Evolutionary conservation across 106 monocot genomes (phyloP), one percentile per base, ranked within the genome.

Genomic region (Narthecium ossifragum): DNA sequence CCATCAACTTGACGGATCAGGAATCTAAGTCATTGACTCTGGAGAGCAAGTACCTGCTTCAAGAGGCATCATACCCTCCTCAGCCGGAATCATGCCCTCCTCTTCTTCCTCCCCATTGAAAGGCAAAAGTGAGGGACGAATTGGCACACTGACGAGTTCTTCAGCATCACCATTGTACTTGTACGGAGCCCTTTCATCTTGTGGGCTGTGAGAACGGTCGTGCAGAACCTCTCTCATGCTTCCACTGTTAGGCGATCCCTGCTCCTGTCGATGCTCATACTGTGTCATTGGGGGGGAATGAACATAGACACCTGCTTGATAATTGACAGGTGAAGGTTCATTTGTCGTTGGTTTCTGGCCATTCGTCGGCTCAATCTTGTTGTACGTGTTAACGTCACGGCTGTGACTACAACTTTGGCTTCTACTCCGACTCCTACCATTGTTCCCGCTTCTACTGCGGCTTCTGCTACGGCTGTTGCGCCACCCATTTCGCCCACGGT

Each of bases 31-130:
- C n/a, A n/a, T n/a, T n/a, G n/a, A n/a, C n/a, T n/a, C n/a, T n/a
- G n/a, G n/a, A n/a, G n/a, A n/a, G n/a, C n/a, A n/a, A n/a, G 20
- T 47, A 27, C 53, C 68, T 22, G 58, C 67, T 5, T 38, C 66
- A 6, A 46, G 46, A 13, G 55, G 55, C 37, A 39, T 39, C 20
- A 65, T 71, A 31, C 71, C 80, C 56, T 80, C 80, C 21, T 81
- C 75, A 8, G 68, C 59, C 0, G 43, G 59, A 24, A 81, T 81
- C 62, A 81, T 70, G 22, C 80, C 80, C 60, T 81, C 80, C 67
- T 76, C 80, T 33, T 71, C 75, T 36, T 80, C 80, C 13, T 71
- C 80, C 7, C 72, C 55, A 30, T 49, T 39, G 10, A 21, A 14
- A 14, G 27, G 38, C 13, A 9, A 12, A 8, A 61, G 2, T 14